Conservation (phyloP, 2,329 filamentous ascomycete species). For the Thielaviopsis punctulata region DNA sequence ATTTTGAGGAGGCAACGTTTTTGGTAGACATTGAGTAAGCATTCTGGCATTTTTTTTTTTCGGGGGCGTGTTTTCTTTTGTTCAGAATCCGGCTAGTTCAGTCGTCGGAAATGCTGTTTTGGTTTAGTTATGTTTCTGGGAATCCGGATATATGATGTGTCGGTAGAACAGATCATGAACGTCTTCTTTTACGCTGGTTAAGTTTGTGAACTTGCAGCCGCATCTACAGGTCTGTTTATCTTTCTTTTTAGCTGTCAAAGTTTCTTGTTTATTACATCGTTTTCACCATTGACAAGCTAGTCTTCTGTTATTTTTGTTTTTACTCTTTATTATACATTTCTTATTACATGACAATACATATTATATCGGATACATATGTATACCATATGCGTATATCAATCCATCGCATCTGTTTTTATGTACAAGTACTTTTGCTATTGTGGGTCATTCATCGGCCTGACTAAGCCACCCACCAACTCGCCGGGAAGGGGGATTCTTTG, state of each 20-base stretch:
- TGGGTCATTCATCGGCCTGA: too few species aligned
- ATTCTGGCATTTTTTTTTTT: background rate
- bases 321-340: too few species aligned
- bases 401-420: background rate
- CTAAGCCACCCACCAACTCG: background rate
- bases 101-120: background rate
- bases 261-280: too few species aligned
- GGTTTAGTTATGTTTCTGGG: background rate
- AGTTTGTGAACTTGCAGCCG: too few species aligned
- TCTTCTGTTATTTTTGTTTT: too few species aligned
- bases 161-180: background rate
- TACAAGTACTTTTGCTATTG: background rate
- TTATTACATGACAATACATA: too few species aligned
- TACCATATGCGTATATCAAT: too few species aligned
- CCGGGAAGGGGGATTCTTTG: background rate
- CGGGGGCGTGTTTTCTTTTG: background rate
- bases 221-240: conserved; percentile 1
- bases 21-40: conserved; percentile 20
- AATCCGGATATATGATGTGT: background rate
- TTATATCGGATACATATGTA: too few species aligned
- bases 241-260: too few species aligned
- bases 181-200: too few species aligned
- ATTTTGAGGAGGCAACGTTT: conserved; percentile 57
- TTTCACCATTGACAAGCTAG: too few species aligned
- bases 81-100: background rate